Conservation (phyloP, 768 basidiomycete species). For the Xerocomellus intermedius region DNA sequence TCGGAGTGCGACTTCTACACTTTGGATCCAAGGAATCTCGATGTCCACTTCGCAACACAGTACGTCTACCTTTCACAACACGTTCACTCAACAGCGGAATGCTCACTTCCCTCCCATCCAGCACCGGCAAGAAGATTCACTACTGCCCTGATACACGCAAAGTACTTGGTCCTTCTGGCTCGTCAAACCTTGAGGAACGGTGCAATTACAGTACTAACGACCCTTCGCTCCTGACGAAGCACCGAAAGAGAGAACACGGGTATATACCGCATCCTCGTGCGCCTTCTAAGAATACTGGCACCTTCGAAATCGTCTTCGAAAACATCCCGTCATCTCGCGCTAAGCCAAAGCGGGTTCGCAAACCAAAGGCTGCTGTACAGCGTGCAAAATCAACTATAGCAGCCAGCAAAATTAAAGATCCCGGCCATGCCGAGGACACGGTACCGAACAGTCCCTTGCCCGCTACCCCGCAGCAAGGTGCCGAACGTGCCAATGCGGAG, state of each 20-base stretch:
- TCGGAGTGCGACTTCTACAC: slow-evolving; percentile 8
- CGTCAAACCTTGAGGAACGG: background rate
- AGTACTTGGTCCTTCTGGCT: background rate
- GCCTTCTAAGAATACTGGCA: too few species aligned
- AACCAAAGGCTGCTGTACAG: background rate
- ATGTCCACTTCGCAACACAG: slow-evolving; percentile 8
- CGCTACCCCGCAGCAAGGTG: background rate
- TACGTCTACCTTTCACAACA: background rate
- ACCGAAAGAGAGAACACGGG: slow-evolving; percentile 8
- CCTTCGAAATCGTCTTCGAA: background rate
- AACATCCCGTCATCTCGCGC: background rate
- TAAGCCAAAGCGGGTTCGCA: too few species aligned
- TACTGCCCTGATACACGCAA: slow-evolving; percentile 3
- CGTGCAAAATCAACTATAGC: background rate
- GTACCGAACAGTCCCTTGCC: background rate
- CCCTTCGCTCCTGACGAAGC: slow-evolving; percentile 14
- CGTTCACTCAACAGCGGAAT: background rate
- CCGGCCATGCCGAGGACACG: background rate
- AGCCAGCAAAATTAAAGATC: too few species aligned
- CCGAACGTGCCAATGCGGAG: background rate
- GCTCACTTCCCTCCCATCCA: background rate
- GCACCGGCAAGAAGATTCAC: slow-evolving; percentile 13
- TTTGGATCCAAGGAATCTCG: background rate
- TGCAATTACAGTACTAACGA: slow-evolving; percentile 17
- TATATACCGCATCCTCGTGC: slow-evolving; percentile 7